A percentile compares a stretch with the other conserved stretches of the same genome.
phyloP scores from a whole-genome alignment of 2,329 filamentous ascomycete genomes.

The Epichloe amarillans region DNA sequence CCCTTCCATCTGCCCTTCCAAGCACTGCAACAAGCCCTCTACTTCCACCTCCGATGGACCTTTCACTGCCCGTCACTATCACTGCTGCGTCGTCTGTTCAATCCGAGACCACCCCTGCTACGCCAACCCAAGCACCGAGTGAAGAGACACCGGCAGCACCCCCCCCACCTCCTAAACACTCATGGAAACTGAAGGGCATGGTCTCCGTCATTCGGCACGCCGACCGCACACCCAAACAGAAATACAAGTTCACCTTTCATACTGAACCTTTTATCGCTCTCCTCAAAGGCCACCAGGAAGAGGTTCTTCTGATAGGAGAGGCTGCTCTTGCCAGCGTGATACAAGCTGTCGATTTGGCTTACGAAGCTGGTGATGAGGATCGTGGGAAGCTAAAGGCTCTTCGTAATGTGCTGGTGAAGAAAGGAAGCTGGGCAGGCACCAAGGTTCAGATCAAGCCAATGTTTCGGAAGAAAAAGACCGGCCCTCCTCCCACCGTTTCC shows the following conservation, averaged over 20 bases:
- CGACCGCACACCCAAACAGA: conserved; percentile 95
- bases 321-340: conserved; percentile 80
- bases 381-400: conserved; percentile 72
- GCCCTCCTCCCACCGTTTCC: conserved; percentile 32
- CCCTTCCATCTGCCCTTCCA: conserved; percentile 23
- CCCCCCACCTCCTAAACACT: conserved; percentile 73
- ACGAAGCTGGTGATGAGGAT: conserved; percentile 72
- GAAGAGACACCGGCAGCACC: conserved; percentile 36
- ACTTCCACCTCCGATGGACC: conserved; percentile 20
- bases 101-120: conserved; percentile 16
- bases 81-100: conserved; percentile 26
- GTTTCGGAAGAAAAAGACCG: conserved; percentile 78
- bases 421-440: conserved; percentile 85
- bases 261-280: conserved; percentile 91
- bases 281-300: conserved; percentile 88
- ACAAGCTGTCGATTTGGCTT: conserved; percentile 70
- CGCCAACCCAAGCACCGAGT: conserved; percentile 10
- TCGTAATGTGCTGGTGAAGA: conserved; percentile 78
- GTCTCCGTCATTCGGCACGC: conserved; percentile 94
- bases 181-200: conserved; percentile 97
- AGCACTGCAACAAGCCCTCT: conserved; percentile 23
- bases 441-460: conserved; percentile 99
- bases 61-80: conserved; percentile 12
- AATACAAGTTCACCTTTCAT: conserved; percentile 99
- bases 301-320: conserved; percentile 87